Base-by-base conservation (phyloP, 2,329 filamentous ascomycete genomes). In the Diaporthe ampelina region DNA sequence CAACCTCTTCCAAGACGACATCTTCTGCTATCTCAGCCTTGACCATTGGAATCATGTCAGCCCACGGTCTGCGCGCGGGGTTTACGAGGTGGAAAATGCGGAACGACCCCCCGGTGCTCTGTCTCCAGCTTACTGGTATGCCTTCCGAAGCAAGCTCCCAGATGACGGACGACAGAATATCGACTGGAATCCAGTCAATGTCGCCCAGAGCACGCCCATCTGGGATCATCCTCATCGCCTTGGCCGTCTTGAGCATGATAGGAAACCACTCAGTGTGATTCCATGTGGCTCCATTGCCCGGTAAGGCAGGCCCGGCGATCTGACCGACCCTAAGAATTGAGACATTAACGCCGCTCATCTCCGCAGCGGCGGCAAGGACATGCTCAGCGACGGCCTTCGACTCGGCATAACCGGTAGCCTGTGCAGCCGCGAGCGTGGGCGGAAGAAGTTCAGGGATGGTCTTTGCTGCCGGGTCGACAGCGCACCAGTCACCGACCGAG, bases 131-230 rank as follows among this genome's bases (percentile, higher is more conserved):
- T 6, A 5, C 1, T 10, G 10, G 6, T 13, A 24, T 24, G 1
- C 40, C n/a, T 11, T 10, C 50, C 32, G 40, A 48, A 43, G 67
- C 67, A 24, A 74, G 43, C 59, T 80, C 78, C 19, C 75, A 77
- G 4, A 79, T 73, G 1, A 37, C 29, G 5, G 73, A 54, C 9
- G 77, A 73, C 17, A 76, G 73, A 2, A 75, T 8, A 19, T 77
- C 73, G 5, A 76, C 73, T 13, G 77, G 77, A 0, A 78, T 68
- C 78, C 77, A 79, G 48, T 79, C 77, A 24, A 79, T 71, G 13
- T 67, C 52, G 15, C 68, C 68, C 11, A 74, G 19, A 0, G 73
- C 40, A 37, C 56, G 4, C 45, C 69, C 45, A 69, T 74, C 50
- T 19, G 79, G 80, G 7, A 81, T 72, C 35, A 74, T 76, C 2